Base-by-base conservation (phyloP, 768 basidiomycete genomes). In the Panellus pusillus region DNA sequence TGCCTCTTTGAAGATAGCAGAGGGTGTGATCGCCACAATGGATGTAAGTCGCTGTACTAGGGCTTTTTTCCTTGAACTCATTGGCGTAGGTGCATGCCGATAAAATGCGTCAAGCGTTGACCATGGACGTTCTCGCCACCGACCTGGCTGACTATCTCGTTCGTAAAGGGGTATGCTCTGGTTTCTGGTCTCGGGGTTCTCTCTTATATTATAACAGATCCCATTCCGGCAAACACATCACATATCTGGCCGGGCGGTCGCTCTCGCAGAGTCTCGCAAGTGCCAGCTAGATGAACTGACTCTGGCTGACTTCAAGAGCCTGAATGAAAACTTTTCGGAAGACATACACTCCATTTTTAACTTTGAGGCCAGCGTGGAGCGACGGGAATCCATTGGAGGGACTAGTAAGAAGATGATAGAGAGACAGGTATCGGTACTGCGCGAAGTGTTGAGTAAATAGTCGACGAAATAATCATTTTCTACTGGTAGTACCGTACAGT, bases 201-300 rank as follows among this genome's bases (percentile, higher is more conserved):
- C 36, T 44, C n/a, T 43, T 44, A 31, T 57, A 31, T n/a, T 27
- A 8, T 29, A 7, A 12, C 62, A 97, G 95, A 91, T 94, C 39
- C 97, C 97, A 8, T 98, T 99, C 84, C 87, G 97, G 40, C 93
- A 98, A 72, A 99, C 97, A 1, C 97, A 99, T 68, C 97, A 99
- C 69, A 85, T 99, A 61, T 98, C 97, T 4, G 97, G 97, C 4
- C 87, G 93, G 13, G 94, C 96, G 17, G 96, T 99, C 42, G 94
- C 96, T 1, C 78, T 98, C 36, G 96, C 96, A 1, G 97, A 99
- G 69, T 75, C 86, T 39, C 82, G 84, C 31, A 79, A 81, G 55
- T 87, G 89, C 62, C 89, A 91, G 63, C 78, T 99, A 38, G 86
- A 91, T 58, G 84, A 90, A 46, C 79, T 99, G 56, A 78, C 84